A percentile compares a stretch with the other conserved stretches of the same genome.
Conservation (phyloP, 495 filamentous ascomycete species). For the Trichoderma parareesei region DNA sequence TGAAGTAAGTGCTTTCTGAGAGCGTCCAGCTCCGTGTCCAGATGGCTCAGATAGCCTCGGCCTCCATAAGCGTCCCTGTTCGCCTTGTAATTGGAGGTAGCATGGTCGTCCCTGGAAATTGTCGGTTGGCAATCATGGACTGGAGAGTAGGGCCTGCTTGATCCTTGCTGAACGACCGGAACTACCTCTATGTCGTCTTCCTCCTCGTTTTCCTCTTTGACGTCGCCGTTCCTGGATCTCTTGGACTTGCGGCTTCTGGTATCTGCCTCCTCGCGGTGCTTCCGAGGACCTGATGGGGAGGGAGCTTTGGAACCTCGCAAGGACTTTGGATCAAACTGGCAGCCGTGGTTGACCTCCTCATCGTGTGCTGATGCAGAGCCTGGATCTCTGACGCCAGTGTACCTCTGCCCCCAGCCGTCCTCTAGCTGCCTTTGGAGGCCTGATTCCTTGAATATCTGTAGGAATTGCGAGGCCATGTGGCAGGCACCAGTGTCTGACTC, state of each 20-base stretch:
- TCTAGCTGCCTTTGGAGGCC: conserved; percentile 4
- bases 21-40: not conserved
- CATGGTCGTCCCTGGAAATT: not conserved
- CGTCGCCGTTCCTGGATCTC: not conserved
- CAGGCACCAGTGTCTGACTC: not conserved
- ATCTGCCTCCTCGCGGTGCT: not conserved
- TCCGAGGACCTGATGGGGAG: not conserved
- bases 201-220: conserved; percentile 1
- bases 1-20: conserved; percentile 4
- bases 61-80: not conserved
- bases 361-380: not conserved
- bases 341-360: not conserved
- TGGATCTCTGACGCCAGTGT: not conserved
- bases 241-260: not conserved
- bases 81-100: not conserved
- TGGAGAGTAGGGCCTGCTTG: not conserved
- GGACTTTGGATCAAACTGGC: not conserved
- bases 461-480: not conserved
- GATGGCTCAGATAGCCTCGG: not conserved
- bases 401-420: not conserved
- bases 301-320: not conserved
- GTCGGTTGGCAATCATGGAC: not conserved
- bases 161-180: not conserved
- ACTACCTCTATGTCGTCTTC: not conserved
- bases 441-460: not conserved